A percentile compares a stretch with the other conserved stretches of the same genome.
Conservation (phyloP, 352 stramenopile genomes). For the Phytophthora pini region DNA sequence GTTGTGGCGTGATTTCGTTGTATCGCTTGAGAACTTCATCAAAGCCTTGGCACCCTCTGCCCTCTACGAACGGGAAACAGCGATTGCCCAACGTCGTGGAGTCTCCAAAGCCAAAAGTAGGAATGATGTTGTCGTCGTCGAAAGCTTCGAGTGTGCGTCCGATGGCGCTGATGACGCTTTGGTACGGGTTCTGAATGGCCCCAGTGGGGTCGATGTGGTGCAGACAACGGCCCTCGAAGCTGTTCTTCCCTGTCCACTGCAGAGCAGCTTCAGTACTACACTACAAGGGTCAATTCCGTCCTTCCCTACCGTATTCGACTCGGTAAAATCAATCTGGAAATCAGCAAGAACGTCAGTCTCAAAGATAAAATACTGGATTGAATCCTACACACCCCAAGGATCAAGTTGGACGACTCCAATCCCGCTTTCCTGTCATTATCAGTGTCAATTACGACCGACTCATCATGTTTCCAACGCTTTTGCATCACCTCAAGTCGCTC, state of each 20-base stretch:
- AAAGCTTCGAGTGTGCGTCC: constrained; percentile 71
- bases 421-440: constrained; percentile 37
- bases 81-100: constrained; percentile 47
- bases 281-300: neutral
- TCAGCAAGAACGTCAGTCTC: neutral
- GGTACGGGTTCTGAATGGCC: constrained; percentile 60
- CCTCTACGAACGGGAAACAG: constrained; percentile 54
- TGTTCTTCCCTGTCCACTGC: constrained; percentile 73
- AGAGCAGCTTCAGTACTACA: neutral
- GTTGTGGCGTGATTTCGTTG: constrained; percentile 57
- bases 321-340: constrained; percentile 75
- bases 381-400: constrained; percentile 44
- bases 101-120: constrained; percentile 74
- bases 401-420: constrained; percentile 67
- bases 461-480: neutral
- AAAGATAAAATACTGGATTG: neutral
- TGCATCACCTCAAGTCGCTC: constrained; percentile 38
- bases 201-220: constrained; percentile 70
- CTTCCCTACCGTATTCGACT: constrained; percentile 59
- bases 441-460: constrained; percentile 2
- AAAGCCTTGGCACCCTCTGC: constrained; percentile 56
- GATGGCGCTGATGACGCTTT: constrained; percentile 72
- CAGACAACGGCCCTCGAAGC: constrained; percentile 65
- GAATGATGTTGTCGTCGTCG: constrained; percentile 85
- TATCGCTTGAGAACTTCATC: constrained; percentile 63